These are phyloP conservation scores for Ogataea salicorniae DNA, from an alignment of 805 yeast genomes.

Conservation along the genomic window DNA sequence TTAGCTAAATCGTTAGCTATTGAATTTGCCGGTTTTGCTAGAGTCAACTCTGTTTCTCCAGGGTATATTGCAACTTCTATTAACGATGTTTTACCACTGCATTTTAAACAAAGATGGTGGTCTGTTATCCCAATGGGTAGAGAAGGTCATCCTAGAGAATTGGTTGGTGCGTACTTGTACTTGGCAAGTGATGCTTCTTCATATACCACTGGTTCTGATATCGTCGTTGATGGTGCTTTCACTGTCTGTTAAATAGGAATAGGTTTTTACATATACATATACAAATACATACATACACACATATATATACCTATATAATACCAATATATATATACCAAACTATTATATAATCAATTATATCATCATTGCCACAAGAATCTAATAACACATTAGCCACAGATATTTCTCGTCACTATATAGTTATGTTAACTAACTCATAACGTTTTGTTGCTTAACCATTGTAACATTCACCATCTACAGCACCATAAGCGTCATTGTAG, in stretches of 20 bases:
- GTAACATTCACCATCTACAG: too few species aligned
- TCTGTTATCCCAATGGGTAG: constrained; percentile 39
- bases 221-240: constrained; percentile 48
- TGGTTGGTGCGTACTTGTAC: constrained; percentile 49
- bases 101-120: constrained; percentile 26
- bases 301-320: too few species aligned
- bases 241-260: constrained; percentile 26
- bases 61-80: constrained; percentile 47
- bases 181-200: constrained; percentile 49
- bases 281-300: too few species aligned
- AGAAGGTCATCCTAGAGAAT: constrained; percentile 43
- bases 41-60: constrained; percentile 49
- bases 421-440: too few species aligned
- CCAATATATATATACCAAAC: too few species aligned
- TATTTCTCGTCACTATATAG: too few species aligned
- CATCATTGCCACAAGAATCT: too few species aligned
- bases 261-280: too few species aligned
- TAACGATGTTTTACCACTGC: constrained; percentile 24
- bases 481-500: too few species aligned
- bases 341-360: too few species aligned
- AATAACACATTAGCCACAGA: too few species aligned
- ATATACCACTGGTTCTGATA: constrained; percentile 45
- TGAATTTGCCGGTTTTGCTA: constrained; percentile 46
- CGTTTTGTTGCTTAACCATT: too few species aligned
- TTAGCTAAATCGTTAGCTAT: constrained; percentile 42